Base-by-base conservation (phyloP, 2,329 filamentous ascomycete genomes). In the Fusarium sp. region DNA sequence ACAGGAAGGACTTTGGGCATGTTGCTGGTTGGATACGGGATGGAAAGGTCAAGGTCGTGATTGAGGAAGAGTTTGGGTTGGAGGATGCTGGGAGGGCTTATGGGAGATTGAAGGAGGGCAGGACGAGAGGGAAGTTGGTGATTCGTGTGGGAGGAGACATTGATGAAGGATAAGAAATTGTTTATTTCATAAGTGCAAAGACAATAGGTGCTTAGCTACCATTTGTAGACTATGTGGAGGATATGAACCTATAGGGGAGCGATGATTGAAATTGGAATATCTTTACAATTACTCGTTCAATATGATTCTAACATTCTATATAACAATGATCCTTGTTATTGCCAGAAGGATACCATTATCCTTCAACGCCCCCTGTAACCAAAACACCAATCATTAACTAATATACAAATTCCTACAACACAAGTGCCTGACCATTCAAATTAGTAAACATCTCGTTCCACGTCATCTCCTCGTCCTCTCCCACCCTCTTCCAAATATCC, bases 381-480 rank as follows among this genome's bases (percentile, higher is more conserved):
- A 52, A 18, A 24, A 27, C 42, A 5, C 24, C 30, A 20, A 18
- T 29, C 7, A 18, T 29, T 22, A 22, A 16, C 3, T 20, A 8
- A 5, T 6, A 20, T 45, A 11, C 3, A 6, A 3, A 6, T 1
- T 58, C 53, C 34, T 38, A 76, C 2, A 78, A 42, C 25, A 78
- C 65, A 43, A 78, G 65, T 8, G 71, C 75, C 12, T 77, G 71
- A 0, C 66, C 50, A 16, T 76, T 75, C 8, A 77, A 24, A 7
- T 70, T 51, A 1, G 34, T 8, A 71, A 76, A 77, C 66, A 77
- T 72, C 4, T 76, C 68, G 2, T 43, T 56, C 75, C 75, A 77
- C 0, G 72, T 70, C 44, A 72, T 44, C 3, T 65, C 59, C 15
- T 64, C 57, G 0, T 54, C 40, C 0, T n/a, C 29, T 5, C 58